These are phyloP conservation scores for Austropuccinia psidii DNA, from an alignment of 1,284 basidiomycete species.

Conservation along the genomic window DNA sequence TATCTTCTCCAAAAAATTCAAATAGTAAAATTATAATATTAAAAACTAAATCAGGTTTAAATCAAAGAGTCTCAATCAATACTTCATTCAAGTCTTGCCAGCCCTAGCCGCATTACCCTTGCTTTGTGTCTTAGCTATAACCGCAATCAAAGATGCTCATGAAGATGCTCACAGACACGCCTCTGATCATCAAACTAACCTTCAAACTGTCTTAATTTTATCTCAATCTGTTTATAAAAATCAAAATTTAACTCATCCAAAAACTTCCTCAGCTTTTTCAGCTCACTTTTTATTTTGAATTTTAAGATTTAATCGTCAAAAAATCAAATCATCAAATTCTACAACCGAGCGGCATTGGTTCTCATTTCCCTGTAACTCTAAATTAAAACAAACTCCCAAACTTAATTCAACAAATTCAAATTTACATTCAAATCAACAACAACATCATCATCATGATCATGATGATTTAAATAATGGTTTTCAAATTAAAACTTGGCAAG, in stretches of 20 bases:
- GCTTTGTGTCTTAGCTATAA: slow-evolving; percentile 75
- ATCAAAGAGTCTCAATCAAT: no score
- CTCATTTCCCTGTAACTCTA: neutral
- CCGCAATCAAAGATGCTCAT: slow-evolving; percentile 88
- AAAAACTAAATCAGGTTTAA: no score
- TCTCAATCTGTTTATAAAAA: slow-evolving; percentile 57
- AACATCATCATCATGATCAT: neutral
- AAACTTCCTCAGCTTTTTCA: slow-evolving; percentile 4
- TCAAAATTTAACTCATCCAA: slow-evolving; percentile 36
- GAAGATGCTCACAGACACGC: slow-evolving; percentile 97
- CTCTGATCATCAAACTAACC: slow-evolving; percentile 77
- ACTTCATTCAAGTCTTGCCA: slow-evolving; percentile 88
- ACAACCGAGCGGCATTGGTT: neutral
- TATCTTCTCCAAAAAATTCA: no score
- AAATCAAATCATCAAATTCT: slow-evolving; percentile 56
- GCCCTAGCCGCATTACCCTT: slow-evolving; percentile 88
- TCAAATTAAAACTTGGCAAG: slow-evolving; percentile 75
- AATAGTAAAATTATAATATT: no score
- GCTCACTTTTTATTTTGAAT: slow-evolving; percentile 54
- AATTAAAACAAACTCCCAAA: slow-evolving; percentile 26
- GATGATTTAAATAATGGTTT: slow-evolving; percentile 55
- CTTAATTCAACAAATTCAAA: no score
- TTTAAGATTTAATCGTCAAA: slow-evolving; percentile 61
- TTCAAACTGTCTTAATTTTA: slow-evolving; percentile 37
- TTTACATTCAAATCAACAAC: slow-evolving; percentile 18